Evolutionary conservation across 164 flowering plant species (phyloP), one percentile per base, ranked within the genome.

Genomic region (Piper longum): DNA sequence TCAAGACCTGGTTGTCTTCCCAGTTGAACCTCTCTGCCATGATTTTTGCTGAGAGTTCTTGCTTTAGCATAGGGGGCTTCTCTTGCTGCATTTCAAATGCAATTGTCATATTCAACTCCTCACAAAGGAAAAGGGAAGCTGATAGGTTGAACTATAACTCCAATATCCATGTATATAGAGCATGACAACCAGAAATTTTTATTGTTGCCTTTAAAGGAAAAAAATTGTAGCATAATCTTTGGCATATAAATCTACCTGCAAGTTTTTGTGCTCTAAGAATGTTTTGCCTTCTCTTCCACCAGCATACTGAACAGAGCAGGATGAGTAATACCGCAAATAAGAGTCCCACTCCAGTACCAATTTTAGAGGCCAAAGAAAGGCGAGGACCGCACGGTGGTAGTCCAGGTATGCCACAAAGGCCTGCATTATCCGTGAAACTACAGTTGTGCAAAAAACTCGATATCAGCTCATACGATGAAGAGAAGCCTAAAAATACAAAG

Each of bases 371-470:
- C 14, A 74, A 62, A n/a, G 99, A 79, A 56, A 95, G 90, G 62
- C 86, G 96, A 52, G 85, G 81, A 43, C 96, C 99, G 54, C 99
- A 95, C 52, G 86, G 16, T 7, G 73, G 91, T 60, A 95, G 73
- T 64, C 99, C 99, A 42, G 96, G 97, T 66, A 95, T 89, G 17
- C 99, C 99, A 67, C 99, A 95, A 43, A 91, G 88, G 60, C 99
- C 97, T 68, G 79, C 78, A 78, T 95, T 95, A 64, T 82, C 85
- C 12, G 99, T 87, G 68, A 95, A 95, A 69, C 99, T 95, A 83
- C 57, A 75, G 14, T 5, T 48, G 52, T 14, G 14, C 9, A 5
- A 48, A 26, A 48, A 48, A 48, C 14, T 12, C 52, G 14, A 48
- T 26, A 26, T 48, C 52, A 48, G 14, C 4, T 48, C 14, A 9